These are phyloP conservation scores for Coemansia sp. DNA, from an alignment of 192 early-diverging fungal genomes.

Conservation along the genomic window DNA sequence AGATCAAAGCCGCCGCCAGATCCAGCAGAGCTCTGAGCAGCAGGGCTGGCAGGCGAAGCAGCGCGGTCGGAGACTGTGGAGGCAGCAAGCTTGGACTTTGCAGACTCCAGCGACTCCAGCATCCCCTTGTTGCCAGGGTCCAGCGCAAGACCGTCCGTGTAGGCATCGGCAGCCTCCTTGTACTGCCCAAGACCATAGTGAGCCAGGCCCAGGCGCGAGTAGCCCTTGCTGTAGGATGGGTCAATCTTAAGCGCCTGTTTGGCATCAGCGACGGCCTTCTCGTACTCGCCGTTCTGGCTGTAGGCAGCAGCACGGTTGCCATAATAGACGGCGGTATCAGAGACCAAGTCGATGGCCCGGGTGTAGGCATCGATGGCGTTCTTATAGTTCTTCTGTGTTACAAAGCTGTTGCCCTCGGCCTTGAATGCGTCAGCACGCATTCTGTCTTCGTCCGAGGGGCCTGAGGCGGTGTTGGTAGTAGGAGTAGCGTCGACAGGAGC, in stretches of 20 bases:
- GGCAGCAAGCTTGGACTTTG: conserved; percentile 56
- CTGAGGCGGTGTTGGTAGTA: conserved; percentile 1
- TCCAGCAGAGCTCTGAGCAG: conserved; percentile 88
- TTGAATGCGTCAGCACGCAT: conserved; percentile 88
- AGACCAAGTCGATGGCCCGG: conserved; percentile 83
- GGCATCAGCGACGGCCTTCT: conserved; percentile 84
- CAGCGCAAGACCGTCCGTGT: conserved; percentile 82
- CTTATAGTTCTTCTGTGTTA: conserved; percentile 77
- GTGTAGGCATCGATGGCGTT: conserved; percentile 88
- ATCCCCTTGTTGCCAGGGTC: conserved; percentile 82
- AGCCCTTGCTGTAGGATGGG: conserved; percentile 91
- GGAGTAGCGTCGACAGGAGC: conserved; percentile 1
- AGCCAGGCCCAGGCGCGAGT: conserved; percentile 92
- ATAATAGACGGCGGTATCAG: conserved; percentile 90
- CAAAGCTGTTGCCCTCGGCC: conserved; percentile 75
- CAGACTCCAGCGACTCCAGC: conserved; percentile 69
- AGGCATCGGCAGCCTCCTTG: conserved; percentile 82
- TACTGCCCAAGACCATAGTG: conserved; percentile 84
- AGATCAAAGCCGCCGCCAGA: conserved; percentile 80
- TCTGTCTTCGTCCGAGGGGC: conserved; percentile 62
- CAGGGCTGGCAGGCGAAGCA: not conserved
- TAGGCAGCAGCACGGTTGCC: conserved; percentile 97
- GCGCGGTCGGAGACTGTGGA: conserved; percentile 19
- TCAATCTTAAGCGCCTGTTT: conserved; percentile 80
- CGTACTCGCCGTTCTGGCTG: conserved; percentile 82